Base-by-base conservation (phyloP, 257 asterid species). In the Plantago elongata region DNA sequence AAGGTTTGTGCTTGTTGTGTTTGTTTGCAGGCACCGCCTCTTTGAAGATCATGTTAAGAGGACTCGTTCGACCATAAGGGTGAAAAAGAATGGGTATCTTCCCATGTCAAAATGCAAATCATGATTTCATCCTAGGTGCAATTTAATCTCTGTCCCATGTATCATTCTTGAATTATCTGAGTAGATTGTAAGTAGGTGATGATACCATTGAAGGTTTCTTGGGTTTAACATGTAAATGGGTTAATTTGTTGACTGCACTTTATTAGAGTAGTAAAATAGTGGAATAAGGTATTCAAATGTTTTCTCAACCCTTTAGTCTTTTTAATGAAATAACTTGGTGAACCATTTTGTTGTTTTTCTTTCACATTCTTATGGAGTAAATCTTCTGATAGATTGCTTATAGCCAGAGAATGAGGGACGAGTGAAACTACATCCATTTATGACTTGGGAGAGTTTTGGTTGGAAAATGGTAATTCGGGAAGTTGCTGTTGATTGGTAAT, bases 51-150 rank as follows among this genome's bases (percentile, higher is more conserved):
- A 63, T 7, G 83, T 92, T 18, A 92, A 77, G 80, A 83, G 77
- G 68, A 91, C 98, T 15, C 88, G 98, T 38, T 84, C 95, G 11
- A 81, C 86, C n/a, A 57, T 72, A 55, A 83, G 98, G 97, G 68
- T 88, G 84, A 86, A 75, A 64, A 77, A 72, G 70, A 73, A 72
- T 68, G 67, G 65, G 60, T 73, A 62, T 77, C 69, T 63, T 54
- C 85, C 83, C 45, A 84, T 77, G 48, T 54, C 68, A 11, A 77
- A 64, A 68, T 47, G 76, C 62, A 68, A 74, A 69, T 81, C 65
- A 73, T 63, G 30, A 10, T 10, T 34, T 44, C 46, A 34, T 45
- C 11, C 37, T 13, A 37, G 40, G 37, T 16, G 57, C 57, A 8
- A 22, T 10, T 16, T 18, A 16, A 9, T 34, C 57, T 49, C 27